Evolutionary conservation across 2,329 filamentous ascomycete species (phyloP), one percentile per base, ranked within the genome.

Genomic region (Neoarthrinium moseri): DNA sequence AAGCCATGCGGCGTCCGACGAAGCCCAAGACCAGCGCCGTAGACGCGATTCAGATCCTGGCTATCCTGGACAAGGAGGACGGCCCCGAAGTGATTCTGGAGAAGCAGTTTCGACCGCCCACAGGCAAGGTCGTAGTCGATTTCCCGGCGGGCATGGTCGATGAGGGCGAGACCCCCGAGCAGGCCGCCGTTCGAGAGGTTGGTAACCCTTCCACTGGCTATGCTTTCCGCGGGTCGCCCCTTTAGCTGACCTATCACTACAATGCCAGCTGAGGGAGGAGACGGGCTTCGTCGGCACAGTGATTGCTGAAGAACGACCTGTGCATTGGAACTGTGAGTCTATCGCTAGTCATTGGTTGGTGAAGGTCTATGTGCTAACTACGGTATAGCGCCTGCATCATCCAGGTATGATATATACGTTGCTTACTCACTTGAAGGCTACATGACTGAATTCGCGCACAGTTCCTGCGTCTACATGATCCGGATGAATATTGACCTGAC

Each of bases 401-500:
- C 60, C 7, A 57, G 56, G 58, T 60, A 54, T 33, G 44, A 2
- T 5, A 27, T 15, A n/a, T 11, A 18, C 24, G 24, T 23, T 35
- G 15, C 41, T 45, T 46, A 22, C 46, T 18, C 29, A 15, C 30
- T 35, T 5, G 24, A 29, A 20, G 21, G 5, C 5, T 8, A 23
- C 7, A 5, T 32, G 8, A 10, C 10, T 17, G 35, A 17, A 21
- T 13, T 37, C 21, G 10, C 17, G 7, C 17, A 13, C 42, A 61
- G 59, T 50, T 61, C 60, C 13, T 58, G 51, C 26, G 59, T 55
- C 0, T 61, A 55, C 41, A 52, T 63, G 47, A 58, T 77, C 17
- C 71, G 75, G 43, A 59, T 76, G 26, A 72, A 67, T 6, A 63
- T 77, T 46, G 71, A 77, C 49, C 58, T 72, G 32, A 63, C 63